Conservation (phyloP, 352 stramenopile species). For the Globisporangium paroecandrum region DNA sequence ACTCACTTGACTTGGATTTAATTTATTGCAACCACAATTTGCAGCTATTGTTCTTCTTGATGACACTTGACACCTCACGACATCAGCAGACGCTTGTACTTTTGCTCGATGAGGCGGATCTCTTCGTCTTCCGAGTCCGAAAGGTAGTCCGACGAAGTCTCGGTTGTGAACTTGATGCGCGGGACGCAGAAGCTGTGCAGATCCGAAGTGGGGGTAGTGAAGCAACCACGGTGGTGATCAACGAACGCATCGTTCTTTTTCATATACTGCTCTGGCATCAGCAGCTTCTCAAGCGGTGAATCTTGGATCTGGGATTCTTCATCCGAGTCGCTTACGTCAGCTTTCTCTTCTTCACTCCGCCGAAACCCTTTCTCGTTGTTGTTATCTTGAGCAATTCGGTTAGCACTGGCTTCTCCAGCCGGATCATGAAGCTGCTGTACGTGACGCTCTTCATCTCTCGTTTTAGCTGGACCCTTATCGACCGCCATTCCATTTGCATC, state of each 20-base stretch:
- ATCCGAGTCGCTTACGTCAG: conserved; percentile 7
- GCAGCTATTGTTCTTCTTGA: neutral
- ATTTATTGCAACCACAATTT: neutral
- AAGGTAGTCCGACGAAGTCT: conserved; percentile 18
- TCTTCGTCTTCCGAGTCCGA: conserved; percentile 78
- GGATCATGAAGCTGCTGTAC: neutral
- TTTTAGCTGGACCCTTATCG: neutral
- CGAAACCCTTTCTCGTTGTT: neutral
- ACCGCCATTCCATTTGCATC: neutral
- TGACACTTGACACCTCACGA: conserved; percentile 17
- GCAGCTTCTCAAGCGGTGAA: conserved; percentile 22
- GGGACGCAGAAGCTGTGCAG: conserved; percentile 76
- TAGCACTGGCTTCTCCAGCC: neutral
- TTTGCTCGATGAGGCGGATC: conserved; percentile 69
- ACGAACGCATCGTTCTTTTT: conserved; percentile 42
- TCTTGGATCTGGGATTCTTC: neutral
- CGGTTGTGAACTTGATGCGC: conserved; percentile 60
- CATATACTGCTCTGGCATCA: conserved; percentile 48
- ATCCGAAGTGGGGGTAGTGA: conserved; percentile 42
- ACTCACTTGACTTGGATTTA: neutral
- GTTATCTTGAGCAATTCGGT: neutral
- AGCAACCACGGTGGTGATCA: conserved; percentile 47
- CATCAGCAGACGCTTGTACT: conserved; percentile 55
- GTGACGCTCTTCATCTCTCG: neutral
- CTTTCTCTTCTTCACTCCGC: conserved; percentile 16